phyloP scores from a whole-genome alignment of 192 early-diverging fungal species.

The Fimicolochytrium jonesii region DNA sequence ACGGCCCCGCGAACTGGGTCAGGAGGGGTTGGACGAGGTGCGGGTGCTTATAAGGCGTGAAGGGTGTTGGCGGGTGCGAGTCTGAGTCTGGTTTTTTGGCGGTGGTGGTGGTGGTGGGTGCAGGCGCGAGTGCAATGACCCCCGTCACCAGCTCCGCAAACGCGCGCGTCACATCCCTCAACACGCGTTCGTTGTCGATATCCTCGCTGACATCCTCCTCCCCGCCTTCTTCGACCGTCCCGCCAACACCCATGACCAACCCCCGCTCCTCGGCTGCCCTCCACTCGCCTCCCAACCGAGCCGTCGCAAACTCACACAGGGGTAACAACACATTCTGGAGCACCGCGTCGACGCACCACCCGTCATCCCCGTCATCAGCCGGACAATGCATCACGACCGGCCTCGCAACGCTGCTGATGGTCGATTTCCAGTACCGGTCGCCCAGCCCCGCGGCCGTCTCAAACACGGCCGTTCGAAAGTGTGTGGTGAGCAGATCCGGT shows the following conservation, averaged over 20 bases:
- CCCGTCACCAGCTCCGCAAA: constrained; percentile 23
- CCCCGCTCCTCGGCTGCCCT: constrained; percentile 7
- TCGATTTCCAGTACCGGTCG: constrained; percentile 37
- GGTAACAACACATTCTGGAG: constrained; percentile 18
- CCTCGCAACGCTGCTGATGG: constrained; percentile 19
- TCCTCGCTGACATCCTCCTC: constrained; percentile 28
- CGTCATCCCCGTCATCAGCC: neutral
- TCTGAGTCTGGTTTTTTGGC: neutral
- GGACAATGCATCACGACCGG: constrained; percentile 36
- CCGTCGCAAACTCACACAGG: constrained; percentile 16
- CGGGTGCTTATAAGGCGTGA: too few relatives aligned
- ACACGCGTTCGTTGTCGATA: constrained; percentile 25
- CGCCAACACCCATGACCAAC: neutral
- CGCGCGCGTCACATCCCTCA: constrained; percentile 33
- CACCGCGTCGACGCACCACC: neutral
- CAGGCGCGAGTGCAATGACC: constrained; percentile 12
- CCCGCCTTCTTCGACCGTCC: neutral
- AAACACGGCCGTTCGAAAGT: constrained; percentile 11
- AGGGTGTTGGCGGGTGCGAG: neutral
- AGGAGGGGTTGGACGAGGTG: too few relatives aligned
- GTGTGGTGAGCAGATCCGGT: neutral
- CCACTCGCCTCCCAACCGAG: constrained; percentile 30
- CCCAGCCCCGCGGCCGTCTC: constrained; percentile 15
- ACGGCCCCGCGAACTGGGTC: neutral
- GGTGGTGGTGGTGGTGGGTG: neutral